Percentiles rank a stretch among this genome's conserved stretches.
phyloP scores from a whole-genome alignment of 768 basidiomycete species.

The Mycena venus region DNA sequence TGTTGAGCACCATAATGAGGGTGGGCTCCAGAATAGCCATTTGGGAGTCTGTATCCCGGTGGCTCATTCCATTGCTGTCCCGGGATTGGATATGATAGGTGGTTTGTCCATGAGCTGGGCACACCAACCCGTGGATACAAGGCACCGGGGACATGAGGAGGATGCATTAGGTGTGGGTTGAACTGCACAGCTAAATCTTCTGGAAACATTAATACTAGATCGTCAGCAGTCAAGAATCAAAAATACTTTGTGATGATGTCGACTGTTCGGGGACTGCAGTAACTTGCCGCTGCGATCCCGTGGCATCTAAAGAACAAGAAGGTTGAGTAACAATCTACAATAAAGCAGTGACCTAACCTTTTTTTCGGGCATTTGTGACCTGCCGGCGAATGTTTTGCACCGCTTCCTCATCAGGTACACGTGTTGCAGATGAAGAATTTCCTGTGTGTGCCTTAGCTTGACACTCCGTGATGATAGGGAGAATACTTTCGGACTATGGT shows the following conservation, averaged over 20 bases:
- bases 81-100: not conserved
- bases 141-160: too few species aligned
- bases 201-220: not conserved
- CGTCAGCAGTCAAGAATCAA: not conserved
- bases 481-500: not conserved
- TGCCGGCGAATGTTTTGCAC: not conserved
- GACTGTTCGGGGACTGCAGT: not conserved
- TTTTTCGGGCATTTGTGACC: not conserved
- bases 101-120: not conserved
- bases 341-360: not conserved
- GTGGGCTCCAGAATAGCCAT: slow-evolving; percentile 4
- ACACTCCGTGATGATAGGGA: not conserved
- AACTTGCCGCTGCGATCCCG: not conserved
- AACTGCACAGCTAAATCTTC: too few species aligned
- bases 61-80: not conserved
- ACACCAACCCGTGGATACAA: not conserved
- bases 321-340: not conserved
- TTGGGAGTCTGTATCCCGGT: not conserved
- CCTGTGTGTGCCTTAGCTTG: not conserved
- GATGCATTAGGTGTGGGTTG: too few species aligned
- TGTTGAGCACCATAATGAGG: not conserved
- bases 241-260: not conserved
- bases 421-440: too few species aligned
- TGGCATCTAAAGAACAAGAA: not conserved
- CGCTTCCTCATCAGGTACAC: too few species aligned